Conservation (phyloP, 805 yeast genomes). For the Yarrowia sp. region DNA sequence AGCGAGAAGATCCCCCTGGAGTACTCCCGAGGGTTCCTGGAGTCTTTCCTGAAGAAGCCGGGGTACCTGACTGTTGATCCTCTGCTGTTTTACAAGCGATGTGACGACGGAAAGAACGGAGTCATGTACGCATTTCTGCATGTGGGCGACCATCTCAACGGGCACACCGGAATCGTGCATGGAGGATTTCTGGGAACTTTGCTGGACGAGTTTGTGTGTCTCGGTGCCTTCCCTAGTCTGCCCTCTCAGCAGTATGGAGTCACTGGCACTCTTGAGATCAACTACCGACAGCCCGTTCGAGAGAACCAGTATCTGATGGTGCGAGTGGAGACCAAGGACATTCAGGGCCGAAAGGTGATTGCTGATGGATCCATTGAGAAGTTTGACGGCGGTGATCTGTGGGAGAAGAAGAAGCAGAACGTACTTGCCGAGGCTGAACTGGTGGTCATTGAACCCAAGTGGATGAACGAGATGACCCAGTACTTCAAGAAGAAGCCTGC, state of each 20-base stretch:
- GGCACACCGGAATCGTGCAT: constrained; percentile 59
- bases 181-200: constrained; percentile 81
- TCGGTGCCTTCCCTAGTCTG: constrained; percentile 75
- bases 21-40: constrained; percentile 59
- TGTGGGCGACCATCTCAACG: constrained; percentile 65
- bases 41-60: constrained; percentile 63
- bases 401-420: constrained; percentile 47
- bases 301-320: constrained; percentile 69
- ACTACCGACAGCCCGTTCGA: constrained; percentile 56
- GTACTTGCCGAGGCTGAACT: constrained; percentile 69
- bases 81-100: constrained; percentile 60
- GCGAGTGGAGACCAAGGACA: constrained; percentile 65
- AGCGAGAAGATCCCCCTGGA: constrained; percentile 46
- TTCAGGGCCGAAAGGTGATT: constrained; percentile 74
- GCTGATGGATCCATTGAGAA: constrained; percentile 69
- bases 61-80: constrained; percentile 79
- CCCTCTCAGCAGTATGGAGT: constrained; percentile 79
- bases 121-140: constrained; percentile 71
- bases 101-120: constrained; percentile 50
- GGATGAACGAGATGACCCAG: constrained; percentile 72
- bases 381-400: constrained; percentile 46
- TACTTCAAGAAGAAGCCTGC: constrained; percentile 22
- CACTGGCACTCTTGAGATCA: constrained; percentile 73
- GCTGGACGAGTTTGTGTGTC: constrained; percentile 75
- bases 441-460: constrained; percentile 81